Conservation (phyloP, 2,329 filamentous ascomycete genomes). For the Tolypocladium capitatum region DNA sequence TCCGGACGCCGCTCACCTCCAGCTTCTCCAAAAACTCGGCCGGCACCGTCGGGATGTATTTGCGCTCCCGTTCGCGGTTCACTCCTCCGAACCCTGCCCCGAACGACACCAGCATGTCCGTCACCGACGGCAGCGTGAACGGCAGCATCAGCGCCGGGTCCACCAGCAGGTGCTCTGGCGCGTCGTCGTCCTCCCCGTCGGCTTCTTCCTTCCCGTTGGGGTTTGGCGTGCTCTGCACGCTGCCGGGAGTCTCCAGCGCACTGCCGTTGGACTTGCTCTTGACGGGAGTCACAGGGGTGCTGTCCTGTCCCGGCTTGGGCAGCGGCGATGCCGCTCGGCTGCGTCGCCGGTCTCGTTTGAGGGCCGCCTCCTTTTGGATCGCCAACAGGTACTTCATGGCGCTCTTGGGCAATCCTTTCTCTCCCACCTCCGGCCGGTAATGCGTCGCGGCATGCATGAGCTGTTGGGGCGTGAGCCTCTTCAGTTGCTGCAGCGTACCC, state of each 20-base stretch:
- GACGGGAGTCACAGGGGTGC: conserved; percentile 31
- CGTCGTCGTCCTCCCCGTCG: conserved; percentile 45
- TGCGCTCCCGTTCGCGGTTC: conserved; percentile 80
- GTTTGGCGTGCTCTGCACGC: conserved; percentile 27
- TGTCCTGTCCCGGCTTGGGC: conserved; percentile 20
- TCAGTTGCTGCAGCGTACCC: conserved; percentile 79
- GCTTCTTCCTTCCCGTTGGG: conserved; percentile 17
- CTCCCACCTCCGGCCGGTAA: conserved; percentile 88
- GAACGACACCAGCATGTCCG: conserved; percentile 93
- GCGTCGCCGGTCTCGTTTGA: conserved; percentile 40
- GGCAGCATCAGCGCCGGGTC: conserved; percentile 88
- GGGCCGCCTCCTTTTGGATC: conserved; percentile 60
- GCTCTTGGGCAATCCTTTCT: conserved; percentile 79
- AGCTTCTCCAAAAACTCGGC: conserved; percentile 85
- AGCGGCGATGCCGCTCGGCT: conserved; percentile 33
- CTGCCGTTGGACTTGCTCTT: conserved; percentile 26
- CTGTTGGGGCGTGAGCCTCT: conserved; percentile 72
- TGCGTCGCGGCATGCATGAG: conserved; percentile 84
- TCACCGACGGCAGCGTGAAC: conserved; percentile 88
- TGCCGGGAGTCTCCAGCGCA: conserved; percentile 28
- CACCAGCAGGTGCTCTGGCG: conserved; percentile 63
- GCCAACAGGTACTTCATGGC: conserved; percentile 76
- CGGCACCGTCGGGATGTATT: conserved; percentile 92
- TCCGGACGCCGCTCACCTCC: conserved; percentile 45
- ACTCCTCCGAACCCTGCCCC: conserved; percentile 88